Evolutionary conservation across 164 flowering plant species (phyloP).

Genomic region (Piper betle): DNA sequence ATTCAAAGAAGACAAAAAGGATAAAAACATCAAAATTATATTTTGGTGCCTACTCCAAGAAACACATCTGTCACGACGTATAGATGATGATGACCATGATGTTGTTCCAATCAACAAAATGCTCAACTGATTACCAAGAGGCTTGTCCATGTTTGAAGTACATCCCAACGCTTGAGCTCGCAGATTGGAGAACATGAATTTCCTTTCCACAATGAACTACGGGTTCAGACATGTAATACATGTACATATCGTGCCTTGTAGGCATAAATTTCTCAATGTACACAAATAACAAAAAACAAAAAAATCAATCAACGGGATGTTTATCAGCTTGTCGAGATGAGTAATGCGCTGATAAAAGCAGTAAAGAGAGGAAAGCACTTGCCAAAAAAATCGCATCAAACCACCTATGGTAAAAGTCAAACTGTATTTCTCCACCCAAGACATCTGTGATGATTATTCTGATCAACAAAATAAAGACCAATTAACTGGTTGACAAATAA

Average conservation of each 20-base stretch:
- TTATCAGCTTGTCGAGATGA: conserved; percentile 89
- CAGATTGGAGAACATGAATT: neutral
- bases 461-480: conserved; percentile 6
- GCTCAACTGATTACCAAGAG: too few species aligned
- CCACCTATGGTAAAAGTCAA: conserved; percentile 96
- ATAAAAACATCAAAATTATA: too few species aligned
- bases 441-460: conserved; percentile 92
- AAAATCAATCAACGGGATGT: conserved; percentile 73
- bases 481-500: neutral
- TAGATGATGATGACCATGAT: too few species aligned
- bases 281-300: neutral
- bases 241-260: neutral
- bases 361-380: conserved; percentile 92
- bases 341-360: conserved; percentile 92
- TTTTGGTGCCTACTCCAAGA: too few species aligned
- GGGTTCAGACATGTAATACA: neutral
- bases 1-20: too few species aligned
- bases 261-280: neutral
- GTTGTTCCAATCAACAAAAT: too few species aligned
- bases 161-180: neutral
- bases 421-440: conserved; percentile 94
- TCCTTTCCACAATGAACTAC: neutral
- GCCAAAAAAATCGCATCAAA: conserved; percentile 98
- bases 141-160: too few species aligned
- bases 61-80: too few species aligned